These are phyloP conservation scores for Calonectria pseudoturangicola DNA, from an alignment of 2,329 filamentous ascomycete genomes.

Conservation along the genomic window DNA sequence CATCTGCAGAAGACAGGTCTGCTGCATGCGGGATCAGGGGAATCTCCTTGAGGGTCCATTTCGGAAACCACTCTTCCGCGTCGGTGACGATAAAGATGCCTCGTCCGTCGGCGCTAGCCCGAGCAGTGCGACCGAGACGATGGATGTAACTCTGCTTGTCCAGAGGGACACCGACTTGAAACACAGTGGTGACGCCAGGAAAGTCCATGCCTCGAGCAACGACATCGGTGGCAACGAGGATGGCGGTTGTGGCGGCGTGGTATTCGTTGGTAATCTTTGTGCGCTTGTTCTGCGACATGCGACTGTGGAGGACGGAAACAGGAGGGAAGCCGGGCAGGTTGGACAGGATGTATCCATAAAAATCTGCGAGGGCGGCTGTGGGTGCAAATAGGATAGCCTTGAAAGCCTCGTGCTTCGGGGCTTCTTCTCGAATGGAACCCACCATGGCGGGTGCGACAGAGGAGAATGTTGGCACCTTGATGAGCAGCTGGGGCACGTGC, in stretches of 20 bases:
- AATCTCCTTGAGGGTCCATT: constrained; percentile 72
- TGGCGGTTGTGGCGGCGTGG: constrained; percentile 70
- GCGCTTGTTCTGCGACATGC: constrained; percentile 70
- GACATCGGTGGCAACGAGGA: constrained; percentile 82
- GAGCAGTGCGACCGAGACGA: constrained; percentile 79
- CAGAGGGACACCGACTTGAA: constrained; percentile 76
- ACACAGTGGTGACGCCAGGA: constrained; percentile 79
- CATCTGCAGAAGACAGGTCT: constrained; percentile 64
- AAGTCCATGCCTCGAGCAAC: constrained; percentile 85
- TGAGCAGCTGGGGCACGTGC: constrained; percentile 82
- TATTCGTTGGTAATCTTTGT: constrained; percentile 77
- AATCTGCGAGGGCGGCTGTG: constrained; percentile 71
- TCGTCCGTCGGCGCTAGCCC: constrained; percentile 78
- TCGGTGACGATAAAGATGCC: constrained; percentile 76
- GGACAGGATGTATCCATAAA: constrained; percentile 69
- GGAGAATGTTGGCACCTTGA: constrained; percentile 81
- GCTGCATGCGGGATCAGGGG: constrained; percentile 67
- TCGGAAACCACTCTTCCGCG: constrained; percentile 70
- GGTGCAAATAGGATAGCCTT: constrained; percentile 91
- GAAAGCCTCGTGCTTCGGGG: constrained; percentile 72
- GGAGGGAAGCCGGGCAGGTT: constrained; percentile 63
- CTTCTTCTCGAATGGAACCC: constrained; percentile 71
- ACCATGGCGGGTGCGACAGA: constrained; percentile 78
- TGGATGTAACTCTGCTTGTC: constrained; percentile 80
- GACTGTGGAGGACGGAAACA: constrained; percentile 69